Evolutionary conservation across 306 rosid species (phyloP).

Genomic region (Trifolium pratense): DNA sequence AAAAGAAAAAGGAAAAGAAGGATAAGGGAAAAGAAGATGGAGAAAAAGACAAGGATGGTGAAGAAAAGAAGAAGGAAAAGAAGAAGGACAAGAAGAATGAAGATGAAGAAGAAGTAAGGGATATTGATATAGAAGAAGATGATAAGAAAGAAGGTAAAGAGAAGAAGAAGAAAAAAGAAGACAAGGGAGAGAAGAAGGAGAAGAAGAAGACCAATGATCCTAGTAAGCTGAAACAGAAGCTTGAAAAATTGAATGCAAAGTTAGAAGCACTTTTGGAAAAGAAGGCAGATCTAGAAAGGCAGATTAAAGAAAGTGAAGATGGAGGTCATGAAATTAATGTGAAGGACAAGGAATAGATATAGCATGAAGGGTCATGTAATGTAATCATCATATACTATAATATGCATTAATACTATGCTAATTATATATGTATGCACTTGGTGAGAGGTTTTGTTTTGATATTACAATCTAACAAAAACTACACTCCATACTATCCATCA

Average conservation of each 20-base stretch:
- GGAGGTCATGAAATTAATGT: conserved; percentile 25
- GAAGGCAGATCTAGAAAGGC: conserved; percentile 56
- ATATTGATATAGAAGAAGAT: conserved; percentile 17
- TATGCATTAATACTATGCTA: not conserved
- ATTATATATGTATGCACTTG: conserved; percentile 2
- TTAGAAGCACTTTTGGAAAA: conserved; percentile 54
- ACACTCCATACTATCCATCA: no score
- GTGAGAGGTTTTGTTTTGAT: conserved; percentile 25
- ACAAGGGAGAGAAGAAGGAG: conserved; percentile 19
- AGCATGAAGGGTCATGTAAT: not conserved
- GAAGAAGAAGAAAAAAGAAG: conserved; percentile 44
- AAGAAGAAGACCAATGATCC: conserved; percentile 54
- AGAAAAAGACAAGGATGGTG: conserved; percentile 16
- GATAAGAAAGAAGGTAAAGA: conserved; percentile 37
- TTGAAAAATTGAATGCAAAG: conserved; percentile 62
- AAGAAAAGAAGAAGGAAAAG: conserved; percentile 14
- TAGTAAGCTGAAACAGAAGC: conserved; percentile 61
- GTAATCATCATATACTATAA: conserved; percentile 13
- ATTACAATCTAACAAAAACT: no score
- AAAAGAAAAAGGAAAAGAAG: not conserved
- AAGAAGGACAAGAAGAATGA: conserved; percentile 4
- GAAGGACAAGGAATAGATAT: conserved; percentile 30
- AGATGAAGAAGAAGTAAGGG: conserved; percentile 28
- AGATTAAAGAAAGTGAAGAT: conserved; percentile 65
- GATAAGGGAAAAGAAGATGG: not conserved